A percentile compares a stretch with the other conserved stretches of the same genome.
These are phyloP conservation scores for Pleurostoma richardsiae DNA, from an alignment of 2,329 filamentous ascomycete species.

Conservation along the genomic window DNA sequence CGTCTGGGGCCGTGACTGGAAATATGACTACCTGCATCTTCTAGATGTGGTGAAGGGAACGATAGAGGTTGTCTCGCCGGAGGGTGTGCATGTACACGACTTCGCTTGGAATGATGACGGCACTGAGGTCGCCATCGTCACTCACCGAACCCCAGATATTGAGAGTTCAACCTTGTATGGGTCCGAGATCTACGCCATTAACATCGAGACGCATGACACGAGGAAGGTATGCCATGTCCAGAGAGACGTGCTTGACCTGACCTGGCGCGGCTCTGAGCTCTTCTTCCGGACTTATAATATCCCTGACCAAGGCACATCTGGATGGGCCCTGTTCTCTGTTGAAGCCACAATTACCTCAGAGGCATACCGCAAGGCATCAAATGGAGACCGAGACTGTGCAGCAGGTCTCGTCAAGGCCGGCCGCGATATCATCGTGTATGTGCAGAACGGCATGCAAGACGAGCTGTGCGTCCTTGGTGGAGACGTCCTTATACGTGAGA, in stretches of 20 bases:
- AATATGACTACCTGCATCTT: conserved; percentile 20
- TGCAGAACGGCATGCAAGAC: conserved; percentile 2
- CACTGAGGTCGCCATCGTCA: conserved; percentile 15
- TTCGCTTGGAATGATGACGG: conserved; percentile 21
- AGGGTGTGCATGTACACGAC: conserved; percentile 4
- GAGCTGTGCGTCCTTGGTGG: conserved; percentile 2
- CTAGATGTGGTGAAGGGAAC: conserved; percentile 21
- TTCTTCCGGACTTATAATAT: conserved; percentile 2
- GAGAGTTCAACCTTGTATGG: conserved; percentile 16
- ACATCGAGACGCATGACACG: conserved; percentile 3
- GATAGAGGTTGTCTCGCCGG: conserved; percentile 10
- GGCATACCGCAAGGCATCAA: neutral
- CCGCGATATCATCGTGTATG: neutral
- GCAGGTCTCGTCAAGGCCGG: neutral
- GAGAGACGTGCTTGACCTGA: conserved; percentile 2
- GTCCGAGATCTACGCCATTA: conserved; percentile 10
- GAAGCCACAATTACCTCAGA: neutral
- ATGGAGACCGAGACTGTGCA: conserved; percentile 1
- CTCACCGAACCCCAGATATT: conserved; percentile 16
- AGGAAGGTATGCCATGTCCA: conserved; percentile 5
- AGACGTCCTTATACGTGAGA: conserved; percentile 1
- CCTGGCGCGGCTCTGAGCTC: neutral
- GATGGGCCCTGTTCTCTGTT: conserved; percentile 2
- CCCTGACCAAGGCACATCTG: neutral
- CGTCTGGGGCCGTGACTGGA: conserved; percentile 29